Evolutionary conservation across 2,329 filamentous ascomycete genomes (phyloP).

Genomic region (Dothideomycetes sp.): DNA sequence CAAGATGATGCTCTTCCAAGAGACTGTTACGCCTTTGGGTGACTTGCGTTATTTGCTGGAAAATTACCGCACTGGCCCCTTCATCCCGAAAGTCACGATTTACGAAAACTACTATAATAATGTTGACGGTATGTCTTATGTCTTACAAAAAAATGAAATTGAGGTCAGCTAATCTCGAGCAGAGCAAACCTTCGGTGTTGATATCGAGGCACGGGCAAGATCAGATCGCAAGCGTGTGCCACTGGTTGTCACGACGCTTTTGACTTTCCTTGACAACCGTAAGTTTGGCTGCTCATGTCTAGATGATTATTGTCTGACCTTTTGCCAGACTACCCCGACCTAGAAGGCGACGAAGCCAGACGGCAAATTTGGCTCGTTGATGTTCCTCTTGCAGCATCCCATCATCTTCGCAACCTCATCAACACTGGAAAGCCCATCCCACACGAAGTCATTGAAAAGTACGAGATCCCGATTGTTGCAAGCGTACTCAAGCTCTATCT

Average conservation of each 20-base stretch:
- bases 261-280: conserved; percentile 88
- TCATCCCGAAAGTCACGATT: conserved; percentile 76
- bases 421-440: conserved; percentile 79
- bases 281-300: conserved; percentile 15
- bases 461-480: conserved; percentile 88
- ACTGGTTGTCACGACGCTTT: conserved; percentile 77
- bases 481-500: conserved; percentile 90
- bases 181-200: conserved; percentile 95
- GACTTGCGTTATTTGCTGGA: conserved; percentile 91
- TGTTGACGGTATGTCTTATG: conserved; percentile 65
- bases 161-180: neutral
- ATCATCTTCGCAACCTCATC: conserved; percentile 69
- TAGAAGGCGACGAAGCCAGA: conserved; percentile 90
- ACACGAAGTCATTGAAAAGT: conserved; percentile 68
- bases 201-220: conserved; percentile 86
- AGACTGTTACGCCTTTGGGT: conserved; percentile 87
- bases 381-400: conserved; percentile 72
- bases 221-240: conserved; percentile 94
- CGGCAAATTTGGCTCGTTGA: conserved; percentile 91
- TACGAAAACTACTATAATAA: conserved; percentile 99
- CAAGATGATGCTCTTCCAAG: conserved; percentile 98
- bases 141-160: neutral
- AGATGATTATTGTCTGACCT: conserved; percentile 6
- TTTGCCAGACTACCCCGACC: conserved; percentile 70
- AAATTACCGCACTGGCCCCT: conserved; percentile 91